phyloP scores from a whole-genome alignment of 2,329 filamentous ascomycete genomes.

The Coniochaeta hoffmannii region DNA sequence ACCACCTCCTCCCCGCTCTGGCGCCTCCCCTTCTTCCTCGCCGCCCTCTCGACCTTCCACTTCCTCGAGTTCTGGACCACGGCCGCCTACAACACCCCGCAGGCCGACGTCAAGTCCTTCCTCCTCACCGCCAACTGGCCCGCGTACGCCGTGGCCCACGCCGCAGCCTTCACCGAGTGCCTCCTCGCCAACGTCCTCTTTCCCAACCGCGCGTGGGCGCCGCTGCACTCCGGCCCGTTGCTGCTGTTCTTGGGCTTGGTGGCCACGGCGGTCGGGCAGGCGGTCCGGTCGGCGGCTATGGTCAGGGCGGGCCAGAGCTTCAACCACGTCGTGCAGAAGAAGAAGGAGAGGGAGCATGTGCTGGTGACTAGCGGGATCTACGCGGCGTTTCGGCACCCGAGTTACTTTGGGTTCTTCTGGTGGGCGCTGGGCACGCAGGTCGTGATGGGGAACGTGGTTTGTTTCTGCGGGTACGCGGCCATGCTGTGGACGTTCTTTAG shows the following conservation, averaged over 20 bases:
- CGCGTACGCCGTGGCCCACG: constrained; percentile 77
- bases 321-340: constrained; percentile 77
- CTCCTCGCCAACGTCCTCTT: constrained; percentile 51
- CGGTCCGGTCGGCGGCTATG: constrained; percentile 77
- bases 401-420: constrained; percentile 98
- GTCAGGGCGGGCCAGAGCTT: constrained; percentile 82
- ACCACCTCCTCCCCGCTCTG: constrained; percentile 41
- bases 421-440: constrained; percentile 95
- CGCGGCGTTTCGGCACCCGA: constrained; percentile 68
- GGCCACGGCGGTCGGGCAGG: constrained; percentile 64
- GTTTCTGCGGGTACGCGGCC: constrained; percentile 63
- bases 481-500: constrained; percentile 86
- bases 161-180: constrained; percentile 66
- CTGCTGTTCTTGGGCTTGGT: constrained; percentile 50
- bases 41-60: constrained; percentile 72
- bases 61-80: constrained; percentile 96
- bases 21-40: constrained; percentile 60
- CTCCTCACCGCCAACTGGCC: constrained; percentile 79
- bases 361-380: constrained; percentile 86
- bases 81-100: constrained; percentile 70
- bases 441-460: constrained; percentile 76
- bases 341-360: constrained; percentile 59
- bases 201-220: constrained; percentile 39
- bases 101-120: constrained; percentile 68
- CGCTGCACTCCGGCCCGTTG: constrained; percentile 32